Conservation (phyloP, 176 grass and related monocot genomes). For the Neostapfia colusana region DNA sequence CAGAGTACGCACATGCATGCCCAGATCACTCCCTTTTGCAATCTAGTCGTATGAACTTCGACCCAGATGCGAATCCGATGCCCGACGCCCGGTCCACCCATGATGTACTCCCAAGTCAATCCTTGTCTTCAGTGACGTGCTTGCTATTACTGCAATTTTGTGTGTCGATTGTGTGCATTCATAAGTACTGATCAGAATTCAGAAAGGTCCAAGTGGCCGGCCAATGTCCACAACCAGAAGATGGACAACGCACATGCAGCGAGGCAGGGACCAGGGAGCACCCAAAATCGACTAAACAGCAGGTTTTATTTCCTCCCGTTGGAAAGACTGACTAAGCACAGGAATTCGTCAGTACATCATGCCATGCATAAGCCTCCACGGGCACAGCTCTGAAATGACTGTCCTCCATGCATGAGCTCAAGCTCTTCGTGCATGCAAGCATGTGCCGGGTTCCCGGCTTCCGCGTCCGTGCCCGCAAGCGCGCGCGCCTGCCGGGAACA, state of each 20-base stretch:
- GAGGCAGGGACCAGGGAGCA: not conserved
- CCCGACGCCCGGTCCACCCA: not conserved
- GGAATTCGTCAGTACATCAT: not conserved
- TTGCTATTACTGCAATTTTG: not conserved
- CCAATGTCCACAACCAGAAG: not conserved
- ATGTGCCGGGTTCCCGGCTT: not conserved
- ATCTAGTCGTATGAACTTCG: conserved; percentile 12
- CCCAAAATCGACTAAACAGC: not conserved
- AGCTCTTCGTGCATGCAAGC: not conserved
- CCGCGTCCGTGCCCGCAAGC: too few relatives aligned
- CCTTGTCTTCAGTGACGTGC: not conserved
- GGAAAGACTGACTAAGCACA: not conserved
- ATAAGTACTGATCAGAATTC: not conserved
- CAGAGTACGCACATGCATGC: not conserved
- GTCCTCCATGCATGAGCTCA: not conserved
- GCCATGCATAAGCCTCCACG: not conserved
- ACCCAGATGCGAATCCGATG: not conserved
- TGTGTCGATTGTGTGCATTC: not conserved
- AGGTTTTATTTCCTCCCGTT: not conserved
- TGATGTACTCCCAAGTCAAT: not conserved
- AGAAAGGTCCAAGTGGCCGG: not conserved
- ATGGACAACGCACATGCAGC: not conserved
- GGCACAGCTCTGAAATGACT: not conserved
- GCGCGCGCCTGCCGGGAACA: not conserved
- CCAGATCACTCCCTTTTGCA: not conserved